These are phyloP conservation scores for Salisapilia sapeloensis DNA, from an alignment of 352 stramenopile species.

Conservation along the genomic window DNA sequence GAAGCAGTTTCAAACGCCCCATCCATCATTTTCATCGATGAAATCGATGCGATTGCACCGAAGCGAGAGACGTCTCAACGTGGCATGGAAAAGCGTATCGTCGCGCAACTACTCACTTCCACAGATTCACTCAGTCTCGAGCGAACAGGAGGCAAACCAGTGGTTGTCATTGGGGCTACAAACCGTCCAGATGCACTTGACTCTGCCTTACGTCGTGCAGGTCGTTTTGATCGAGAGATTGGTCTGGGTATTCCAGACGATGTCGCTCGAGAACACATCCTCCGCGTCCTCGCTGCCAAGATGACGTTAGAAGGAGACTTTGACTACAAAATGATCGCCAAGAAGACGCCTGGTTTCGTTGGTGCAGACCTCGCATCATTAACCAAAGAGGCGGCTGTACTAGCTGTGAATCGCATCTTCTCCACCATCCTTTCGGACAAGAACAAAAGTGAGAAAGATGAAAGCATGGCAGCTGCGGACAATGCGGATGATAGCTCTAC, in stretches of 20 bases:
- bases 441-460: constrained; percentile 4
- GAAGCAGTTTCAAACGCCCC: constrained; percentile 88
- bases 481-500: constrained; percentile 8
- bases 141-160: constrained; percentile 80
- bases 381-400: constrained; percentile 95
- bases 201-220: constrained; percentile 88
- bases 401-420: constrained; percentile 98
- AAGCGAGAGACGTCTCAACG: constrained; percentile 86
- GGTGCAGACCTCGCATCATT: constrained; percentile 95
- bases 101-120: constrained; percentile 89
- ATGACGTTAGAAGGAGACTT: constrained; percentile 91
- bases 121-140: constrained; percentile 83
- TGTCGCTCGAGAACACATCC: constrained; percentile 85
- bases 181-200: constrained; percentile 96
- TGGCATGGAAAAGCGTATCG: constrained; percentile 95
- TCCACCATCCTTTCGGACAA: constrained; percentile 31
- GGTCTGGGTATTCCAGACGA: constrained; percentile 94
- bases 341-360: constrained; percentile 92
- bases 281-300: constrained; percentile 84
- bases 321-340: constrained; percentile 88
- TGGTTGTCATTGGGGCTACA: constrained; percentile 96
- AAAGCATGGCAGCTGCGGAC: background rate
- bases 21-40: constrained; percentile 97
- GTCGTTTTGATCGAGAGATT: constrained; percentile 98
- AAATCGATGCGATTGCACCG: constrained; percentile 94